These are phyloP conservation scores for Xylaria venustula DNA, from an alignment of 495 filamentous ascomycete species.

Conservation along the genomic window DNA sequence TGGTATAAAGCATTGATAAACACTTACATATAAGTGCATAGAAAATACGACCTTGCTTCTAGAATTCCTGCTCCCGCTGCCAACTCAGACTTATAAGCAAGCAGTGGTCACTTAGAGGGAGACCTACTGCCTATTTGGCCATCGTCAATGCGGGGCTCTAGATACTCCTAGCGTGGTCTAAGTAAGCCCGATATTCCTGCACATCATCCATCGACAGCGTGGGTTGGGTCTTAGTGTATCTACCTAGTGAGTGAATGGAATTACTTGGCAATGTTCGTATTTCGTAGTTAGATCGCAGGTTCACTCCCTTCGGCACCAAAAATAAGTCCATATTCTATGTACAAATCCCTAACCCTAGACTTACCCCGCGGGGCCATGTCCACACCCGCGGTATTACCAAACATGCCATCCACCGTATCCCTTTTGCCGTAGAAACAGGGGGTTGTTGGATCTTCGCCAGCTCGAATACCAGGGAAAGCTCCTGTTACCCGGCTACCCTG, in stretches of 20 bases:
- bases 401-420: not conserved
- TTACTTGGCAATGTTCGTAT: not conserved
- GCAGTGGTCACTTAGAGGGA: too few species aligned
- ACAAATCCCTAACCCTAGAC: not conserved
- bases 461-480: not conserved
- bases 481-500: not conserved
- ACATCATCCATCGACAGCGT: not conserved
- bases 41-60: too few species aligned
- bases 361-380: not conserved
- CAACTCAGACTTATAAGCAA: not conserved
- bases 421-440: not conserved
- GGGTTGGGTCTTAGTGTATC: not conserved
- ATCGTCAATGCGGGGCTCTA: not conserved
- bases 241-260: not conserved
- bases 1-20: too few species aligned
- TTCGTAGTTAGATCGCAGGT: not conserved
- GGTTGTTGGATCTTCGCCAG: not conserved
- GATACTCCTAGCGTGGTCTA: not conserved
- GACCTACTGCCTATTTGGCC: constrained; percentile 2
- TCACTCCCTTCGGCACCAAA: not conserved
- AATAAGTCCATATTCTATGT: not conserved
- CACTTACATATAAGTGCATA: too few species aligned
- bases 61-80: too few species aligned
- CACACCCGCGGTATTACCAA: not conserved
- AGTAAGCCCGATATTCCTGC: constrained; percentile 7